Evolutionary conservation across 352 stramenopile species (phyloP), one percentile per base, ranked within the genome.

Genomic region (Phytophthora brassicae): DNA sequence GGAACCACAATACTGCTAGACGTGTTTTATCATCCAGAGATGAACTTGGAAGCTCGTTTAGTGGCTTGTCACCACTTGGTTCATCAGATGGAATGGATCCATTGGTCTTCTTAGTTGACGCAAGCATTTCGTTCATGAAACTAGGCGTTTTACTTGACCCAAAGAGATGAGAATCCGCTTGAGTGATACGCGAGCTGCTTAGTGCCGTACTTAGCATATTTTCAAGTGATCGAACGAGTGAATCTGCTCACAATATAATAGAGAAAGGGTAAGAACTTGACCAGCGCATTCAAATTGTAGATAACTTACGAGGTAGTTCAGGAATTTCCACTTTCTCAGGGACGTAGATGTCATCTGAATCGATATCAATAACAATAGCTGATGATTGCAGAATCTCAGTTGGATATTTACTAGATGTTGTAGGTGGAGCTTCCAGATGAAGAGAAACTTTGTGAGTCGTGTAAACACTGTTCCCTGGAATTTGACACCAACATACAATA

Each of bases 311-410:
- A 22, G 84, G 84, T 28, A 90, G 77, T 46, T 90, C 81, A 7
- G 75, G 84, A 4, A 90, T 63, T 1, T 92, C 84, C 16, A 79
- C 56, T 52, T 79, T 82, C 20, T 88, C 72, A 2, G 81, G 81
- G 5, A 88, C 44, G 64, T 88, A 89, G 13, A 90, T 56, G 20
- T 92, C 84, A 51, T 92, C 79, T 7, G 75, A 68, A 47, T 92
- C 81, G 9, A 92, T 68, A 33, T 92, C 79, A 28, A 90, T 43
- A n/a, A 92, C 52, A 16, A 86, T 63, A 20, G 77, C 74, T 22
- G 70, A 33, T 9, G 72, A 74, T 42, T 88, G 69, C 9, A 89
- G 57, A 31, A 90, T 68, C 11, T 77, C 73, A 13, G 57, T 28
- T 6, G 78, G 68, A 55, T 86, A 89, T 22, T 65, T 46, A 2